phyloP scores from a whole-genome alignment of 2,329 filamentous ascomycete species.

The Epichloe sibirici region DNA sequence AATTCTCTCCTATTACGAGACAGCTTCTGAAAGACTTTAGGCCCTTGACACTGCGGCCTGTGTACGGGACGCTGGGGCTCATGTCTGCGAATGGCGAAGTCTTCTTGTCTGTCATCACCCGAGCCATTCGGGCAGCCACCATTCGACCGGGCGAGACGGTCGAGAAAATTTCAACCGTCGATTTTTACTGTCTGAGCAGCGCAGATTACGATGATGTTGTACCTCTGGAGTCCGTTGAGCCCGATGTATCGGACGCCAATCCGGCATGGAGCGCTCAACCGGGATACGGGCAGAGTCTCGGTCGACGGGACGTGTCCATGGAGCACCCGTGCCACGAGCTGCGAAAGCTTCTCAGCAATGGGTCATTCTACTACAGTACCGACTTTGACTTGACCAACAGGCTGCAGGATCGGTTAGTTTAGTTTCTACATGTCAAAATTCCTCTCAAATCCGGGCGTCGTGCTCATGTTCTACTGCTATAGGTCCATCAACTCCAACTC shows the following conservation, averaged over 20 bases:
- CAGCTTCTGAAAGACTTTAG: slow-evolving; percentile 66
- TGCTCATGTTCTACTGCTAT: not conserved
- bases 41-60: slow-evolving; percentile 57
- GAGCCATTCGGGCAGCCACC: slow-evolving; percentile 64
- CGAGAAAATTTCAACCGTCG: slow-evolving; percentile 73
- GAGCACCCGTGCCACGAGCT: slow-evolving; percentile 86
- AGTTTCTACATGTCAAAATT: slow-evolving; percentile 1
- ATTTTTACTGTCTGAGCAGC: slow-evolving; percentile 87
- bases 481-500: slow-evolving; percentile 64
- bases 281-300: slow-evolving; percentile 31
- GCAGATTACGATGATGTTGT: slow-evolving; percentile 73
- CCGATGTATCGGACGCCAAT: slow-evolving; percentile 33
- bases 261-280: slow-evolving; percentile 34
- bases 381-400: slow-evolving; percentile 94
- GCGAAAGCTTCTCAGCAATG: slow-evolving; percentile 83
- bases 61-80: slow-evolving; percentile 77
- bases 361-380: slow-evolving; percentile 96
- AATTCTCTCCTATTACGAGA: slow-evolving; percentile 57
- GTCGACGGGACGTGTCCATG: slow-evolving; percentile 55
- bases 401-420: slow-evolving; percentile 68
- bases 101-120: slow-evolving; percentile 81
- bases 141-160: slow-evolving; percentile 81
- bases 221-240: slow-evolving; percentile 38
- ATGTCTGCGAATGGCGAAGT: slow-evolving; percentile 76
- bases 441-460: not conserved